Evolutionary conservation across 1,284 basidiomycete species (phyloP).

Genomic region (Chalciporus sp.): DNA sequence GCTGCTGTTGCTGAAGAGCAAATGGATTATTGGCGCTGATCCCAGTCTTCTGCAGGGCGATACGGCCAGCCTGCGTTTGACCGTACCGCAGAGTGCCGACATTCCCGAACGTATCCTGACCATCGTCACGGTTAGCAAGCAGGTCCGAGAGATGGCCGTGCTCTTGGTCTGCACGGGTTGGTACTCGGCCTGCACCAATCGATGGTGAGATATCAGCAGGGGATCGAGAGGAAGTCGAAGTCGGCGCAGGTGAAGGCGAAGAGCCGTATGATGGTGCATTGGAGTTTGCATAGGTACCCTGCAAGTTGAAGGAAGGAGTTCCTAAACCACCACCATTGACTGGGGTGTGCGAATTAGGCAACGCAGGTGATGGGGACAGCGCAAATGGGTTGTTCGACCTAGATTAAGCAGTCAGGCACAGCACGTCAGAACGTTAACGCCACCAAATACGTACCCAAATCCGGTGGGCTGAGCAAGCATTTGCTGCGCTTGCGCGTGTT

Average conservation of each 20-base stretch:
- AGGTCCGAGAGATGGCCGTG: slow-evolving; percentile 78
- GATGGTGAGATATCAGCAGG: slow-evolving; percentile 24
- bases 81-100: slow-evolving; percentile 78
- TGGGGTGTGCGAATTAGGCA: slow-evolving; percentile 36
- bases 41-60: slow-evolving; percentile 63
- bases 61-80: slow-evolving; percentile 60
- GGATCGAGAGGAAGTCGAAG: slow-evolving; percentile 39
- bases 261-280: slow-evolving; percentile 33
- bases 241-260: slow-evolving; percentile 42
- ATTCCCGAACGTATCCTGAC: slow-evolving; percentile 94
- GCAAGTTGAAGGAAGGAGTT: slow-evolving; percentile 59
- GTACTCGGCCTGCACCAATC: slow-evolving; percentile 32
- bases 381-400: slow-evolving; percentile 97
- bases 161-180: slow-evolving; percentile 52
- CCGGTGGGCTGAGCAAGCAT: slow-evolving; percentile 68
- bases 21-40: slow-evolving; percentile 73
- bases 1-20: slow-evolving; percentile 59
- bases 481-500: slow-evolving; percentile 53
- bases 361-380: slow-evolving; percentile 41
- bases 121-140: slow-evolving; percentile 86
- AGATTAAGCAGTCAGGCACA: slow-evolving; percentile 2
- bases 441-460: slow-evolving; percentile 53
- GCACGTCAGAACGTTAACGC: not conserved
- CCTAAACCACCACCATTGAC: slow-evolving; percentile 30
- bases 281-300: slow-evolving; percentile 59